A percentile compares a stretch with the other conserved stretches of the same genome.
phyloP scores from a whole-genome alignment of 2,329 filamentous ascomycete species.

The Colletotrichum sp. region DNA sequence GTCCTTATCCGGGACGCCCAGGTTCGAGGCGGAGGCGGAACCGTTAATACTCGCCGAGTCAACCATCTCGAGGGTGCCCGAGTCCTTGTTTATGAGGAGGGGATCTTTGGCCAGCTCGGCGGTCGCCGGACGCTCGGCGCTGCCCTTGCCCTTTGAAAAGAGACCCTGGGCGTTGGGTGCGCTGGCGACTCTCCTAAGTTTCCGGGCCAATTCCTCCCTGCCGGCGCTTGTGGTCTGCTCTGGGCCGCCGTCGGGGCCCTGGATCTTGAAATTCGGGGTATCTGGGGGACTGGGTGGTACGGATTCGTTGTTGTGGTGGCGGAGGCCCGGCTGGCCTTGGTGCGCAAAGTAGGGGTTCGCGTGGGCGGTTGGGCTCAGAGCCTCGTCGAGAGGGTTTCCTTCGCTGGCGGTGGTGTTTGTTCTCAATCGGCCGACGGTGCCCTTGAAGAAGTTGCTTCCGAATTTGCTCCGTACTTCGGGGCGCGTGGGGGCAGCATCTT shows the following conservation, averaged over 20 bases:
- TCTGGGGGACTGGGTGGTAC: slow-evolving; percentile 92
- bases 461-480: slow-evolving; percentile 63
- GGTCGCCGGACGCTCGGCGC: slow-evolving; percentile 76
- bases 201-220: slow-evolving; percentile 93
- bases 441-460: slow-evolving; percentile 88
- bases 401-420: slow-evolving; percentile 92
- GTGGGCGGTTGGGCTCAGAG: slow-evolving; percentile 87
- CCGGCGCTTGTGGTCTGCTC: slow-evolving; percentile 76
- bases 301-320: slow-evolving; percentile 94
- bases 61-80: slow-evolving; percentile 49
- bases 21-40: slow-evolving; percentile 27
- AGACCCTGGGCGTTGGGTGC: slow-evolving; percentile 96
- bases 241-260: slow-evolving; percentile 68
- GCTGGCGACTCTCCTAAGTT: slow-evolving; percentile 91
- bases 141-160: slow-evolving; percentile 67
- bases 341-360: slow-evolving; percentile 98
- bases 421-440: slow-evolving; percentile 83
- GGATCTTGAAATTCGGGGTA: slow-evolving; percentile 79
- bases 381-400: slow-evolving; percentile 87
- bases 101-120: slow-evolving; percentile 88
- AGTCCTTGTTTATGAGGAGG: slow-evolving; percentile 62
- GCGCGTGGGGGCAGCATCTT: slow-evolving; percentile 27
- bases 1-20: slow-evolving; percentile 49
- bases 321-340: slow-evolving; percentile 89
- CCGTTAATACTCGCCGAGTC: slow-evolving; percentile 45